Conservation (phyloP, 169 alveolate genomes). For the Eimeria maxima region DNA sequence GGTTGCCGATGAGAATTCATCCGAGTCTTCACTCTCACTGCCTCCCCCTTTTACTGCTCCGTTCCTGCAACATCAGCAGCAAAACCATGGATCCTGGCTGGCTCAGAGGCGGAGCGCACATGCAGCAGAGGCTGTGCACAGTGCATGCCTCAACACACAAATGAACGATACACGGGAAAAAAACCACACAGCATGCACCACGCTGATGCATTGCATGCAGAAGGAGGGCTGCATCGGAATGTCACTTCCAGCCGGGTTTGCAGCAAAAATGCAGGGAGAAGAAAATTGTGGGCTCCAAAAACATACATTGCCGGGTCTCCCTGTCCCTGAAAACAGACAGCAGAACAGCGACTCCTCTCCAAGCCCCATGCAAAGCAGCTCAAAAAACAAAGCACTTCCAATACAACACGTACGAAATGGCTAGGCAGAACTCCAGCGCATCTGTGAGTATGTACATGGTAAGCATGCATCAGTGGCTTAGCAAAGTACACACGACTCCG, state of each 20-base stretch:
- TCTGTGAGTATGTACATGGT: neutral
- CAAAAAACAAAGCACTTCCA: neutral
- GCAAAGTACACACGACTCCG: neutral
- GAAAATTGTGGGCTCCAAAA: neutral
- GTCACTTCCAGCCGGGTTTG: neutral
- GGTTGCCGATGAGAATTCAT: neutral
- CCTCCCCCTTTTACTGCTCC: slow-evolving; percentile 31
- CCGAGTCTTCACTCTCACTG: slow-evolving; percentile 42
- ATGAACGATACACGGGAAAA: neutral
- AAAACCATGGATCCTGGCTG: neutral
- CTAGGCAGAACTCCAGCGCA: neutral
- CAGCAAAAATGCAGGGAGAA: neutral
- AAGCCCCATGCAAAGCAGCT: neutral
- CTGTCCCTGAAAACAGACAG: slow-evolving; percentile 1
- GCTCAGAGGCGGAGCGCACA: neutral
- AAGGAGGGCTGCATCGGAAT: neutral
- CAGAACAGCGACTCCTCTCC: neutral
- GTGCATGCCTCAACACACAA: neutral
- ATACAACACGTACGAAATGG: neutral
- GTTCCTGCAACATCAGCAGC: slow-evolving; percentile 25
- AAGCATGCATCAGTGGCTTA: neutral
- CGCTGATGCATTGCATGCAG: neutral
- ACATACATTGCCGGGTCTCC: slow-evolving; percentile 5
- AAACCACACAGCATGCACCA: neutral
- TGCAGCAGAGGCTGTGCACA: neutral